Evolutionary conservation across 148 eudicot genomes (phyloP).

Genomic region (Nepenthes mirabilis): DNA sequence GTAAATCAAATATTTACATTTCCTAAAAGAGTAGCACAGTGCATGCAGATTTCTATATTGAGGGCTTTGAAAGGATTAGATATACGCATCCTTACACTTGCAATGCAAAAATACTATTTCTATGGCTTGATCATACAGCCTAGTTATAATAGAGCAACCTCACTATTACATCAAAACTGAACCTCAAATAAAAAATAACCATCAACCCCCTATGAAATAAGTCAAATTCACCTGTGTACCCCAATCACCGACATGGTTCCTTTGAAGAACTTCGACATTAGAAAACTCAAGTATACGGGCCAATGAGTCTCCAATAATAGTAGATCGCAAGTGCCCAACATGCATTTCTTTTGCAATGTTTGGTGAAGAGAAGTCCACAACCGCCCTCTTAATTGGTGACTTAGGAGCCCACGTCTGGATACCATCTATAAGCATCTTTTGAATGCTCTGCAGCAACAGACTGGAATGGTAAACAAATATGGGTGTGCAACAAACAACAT

Average conservation of each 20-base stretch:
- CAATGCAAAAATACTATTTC: no score
- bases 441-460: conserved; percentile 49
- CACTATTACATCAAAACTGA: not conserved
- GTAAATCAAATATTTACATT: no score
- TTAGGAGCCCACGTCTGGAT: conserved; percentile 83
- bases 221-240: conserved; percentile 69
- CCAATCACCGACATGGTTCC: conserved; percentile 99
- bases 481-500: conserved; percentile 4
- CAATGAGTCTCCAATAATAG: conserved; percentile 87
- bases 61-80: no score
- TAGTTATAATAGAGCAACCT: no score
- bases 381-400: conserved; percentile 51
- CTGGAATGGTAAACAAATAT: not conserved
- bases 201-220: not conserved
- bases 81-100: no score
- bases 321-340: conserved; percentile 91
- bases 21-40: no score
- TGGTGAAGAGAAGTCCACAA: conserved; percentile 95
- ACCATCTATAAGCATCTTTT: conserved; percentile 71
- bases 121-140: no score
- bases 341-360: conserved; percentile 99
- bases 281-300: conserved; percentile 94
- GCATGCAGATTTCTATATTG: no score
- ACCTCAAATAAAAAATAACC: not conserved
- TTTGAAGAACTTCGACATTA: conserved; percentile 72